Percentiles rank a stretch among this genome's conserved stretches.
Conservation (phyloP, 2,329 filamentous ascomycete species). For the Albophoma yamanashiensis region DNA sequence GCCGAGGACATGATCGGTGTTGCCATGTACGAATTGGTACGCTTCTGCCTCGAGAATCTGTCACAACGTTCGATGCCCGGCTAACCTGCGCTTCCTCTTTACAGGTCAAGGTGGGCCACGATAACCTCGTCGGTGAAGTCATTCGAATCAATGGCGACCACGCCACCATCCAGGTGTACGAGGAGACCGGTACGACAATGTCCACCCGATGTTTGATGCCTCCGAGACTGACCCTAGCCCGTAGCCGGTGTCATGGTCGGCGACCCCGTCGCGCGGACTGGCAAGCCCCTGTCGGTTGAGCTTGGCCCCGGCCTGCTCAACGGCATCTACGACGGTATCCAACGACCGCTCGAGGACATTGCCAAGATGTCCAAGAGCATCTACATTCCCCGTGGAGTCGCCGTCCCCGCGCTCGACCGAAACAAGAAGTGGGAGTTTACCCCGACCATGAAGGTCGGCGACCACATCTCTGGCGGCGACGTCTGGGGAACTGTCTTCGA, state of each 20-base stretch:
- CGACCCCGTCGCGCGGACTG: conserved; percentile 81
- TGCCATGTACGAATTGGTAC: conserved; percentile 98
- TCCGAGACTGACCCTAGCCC: not conserved
- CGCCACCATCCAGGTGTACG: conserved; percentile 97
- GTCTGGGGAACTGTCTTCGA: conserved; percentile 92
- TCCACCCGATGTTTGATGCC: not conserved
- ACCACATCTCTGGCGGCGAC: conserved; percentile 93
- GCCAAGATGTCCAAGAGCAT: conserved; percentile 71
- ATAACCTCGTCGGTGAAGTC: conserved; percentile 89
- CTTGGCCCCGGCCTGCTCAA: conserved; percentile 95
- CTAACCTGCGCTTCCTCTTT: not conserved
- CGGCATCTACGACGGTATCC: conserved; percentile 99
- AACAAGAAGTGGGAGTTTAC: conserved; percentile 95
- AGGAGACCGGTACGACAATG: conserved; percentile 72
- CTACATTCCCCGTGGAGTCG: conserved; percentile 93
- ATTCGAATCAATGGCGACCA: conserved; percentile 95
- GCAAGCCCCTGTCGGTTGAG: conserved; percentile 95
- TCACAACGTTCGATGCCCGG: not conserved
- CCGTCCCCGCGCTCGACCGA: conserved; percentile 78
- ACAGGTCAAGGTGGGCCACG: conserved; percentile 84
- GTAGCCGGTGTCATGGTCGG: conserved; percentile 89
- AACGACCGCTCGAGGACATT: conserved; percentile 84
- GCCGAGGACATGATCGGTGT: conserved; percentile 98
- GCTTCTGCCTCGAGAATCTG: conserved; percentile 15
- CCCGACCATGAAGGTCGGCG: conserved; percentile 83